phyloP scores from a whole-genome alignment of 2,329 filamentous ascomycete genomes.

The Pestalotiopsis fici region DNA sequence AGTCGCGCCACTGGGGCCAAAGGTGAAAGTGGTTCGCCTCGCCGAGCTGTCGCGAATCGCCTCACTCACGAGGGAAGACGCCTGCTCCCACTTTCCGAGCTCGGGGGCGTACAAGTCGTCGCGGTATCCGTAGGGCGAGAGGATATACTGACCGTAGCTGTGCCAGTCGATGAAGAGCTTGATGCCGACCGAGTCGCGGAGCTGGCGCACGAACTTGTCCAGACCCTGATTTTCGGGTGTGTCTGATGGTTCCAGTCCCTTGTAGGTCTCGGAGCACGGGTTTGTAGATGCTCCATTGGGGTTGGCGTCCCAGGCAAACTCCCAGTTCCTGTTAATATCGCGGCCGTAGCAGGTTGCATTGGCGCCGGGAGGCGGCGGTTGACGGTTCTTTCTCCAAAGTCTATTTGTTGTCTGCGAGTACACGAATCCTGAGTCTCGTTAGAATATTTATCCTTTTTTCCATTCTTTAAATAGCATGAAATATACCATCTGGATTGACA shows the following conservation, averaged over 20 bases:
- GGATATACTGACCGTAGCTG: slow-evolving; percentile 38
- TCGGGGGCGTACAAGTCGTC: slow-evolving; percentile 28
- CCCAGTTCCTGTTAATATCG: slow-evolving; percentile 58
- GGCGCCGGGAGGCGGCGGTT: slow-evolving; percentile 15
- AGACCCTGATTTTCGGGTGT: slow-evolving; percentile 49
- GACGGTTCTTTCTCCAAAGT: slow-evolving; percentile 56
- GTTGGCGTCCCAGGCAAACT: slow-evolving; percentile 42
- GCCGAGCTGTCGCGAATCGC: slow-evolving; percentile 44
- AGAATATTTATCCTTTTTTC: not conserved
- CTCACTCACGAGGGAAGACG: not conserved
- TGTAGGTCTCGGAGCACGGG: slow-evolving; percentile 46
- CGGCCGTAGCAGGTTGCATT: slow-evolving; percentile 35
- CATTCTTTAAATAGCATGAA: not conserved
- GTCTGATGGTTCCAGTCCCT: slow-evolving; percentile 39
- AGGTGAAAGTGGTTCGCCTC: slow-evolving; percentile 32
- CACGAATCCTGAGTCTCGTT: slow-evolving; percentile 41
- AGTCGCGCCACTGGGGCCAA: slow-evolving; percentile 36
- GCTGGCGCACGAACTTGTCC: slow-evolving; percentile 42
- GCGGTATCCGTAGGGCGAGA: slow-evolving; percentile 57
- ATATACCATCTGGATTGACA: slow-evolving; percentile 51
- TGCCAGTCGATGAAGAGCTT: slow-evolving; percentile 63
- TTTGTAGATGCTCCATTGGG: slow-evolving; percentile 43
- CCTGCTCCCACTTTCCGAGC: not conserved
- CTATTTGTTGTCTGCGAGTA: slow-evolving; percentile 51
- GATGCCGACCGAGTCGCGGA: slow-evolving; percentile 44